Conservation (phyloP, 75 land plant species). For the Ceratopteris richardii region DNA sequence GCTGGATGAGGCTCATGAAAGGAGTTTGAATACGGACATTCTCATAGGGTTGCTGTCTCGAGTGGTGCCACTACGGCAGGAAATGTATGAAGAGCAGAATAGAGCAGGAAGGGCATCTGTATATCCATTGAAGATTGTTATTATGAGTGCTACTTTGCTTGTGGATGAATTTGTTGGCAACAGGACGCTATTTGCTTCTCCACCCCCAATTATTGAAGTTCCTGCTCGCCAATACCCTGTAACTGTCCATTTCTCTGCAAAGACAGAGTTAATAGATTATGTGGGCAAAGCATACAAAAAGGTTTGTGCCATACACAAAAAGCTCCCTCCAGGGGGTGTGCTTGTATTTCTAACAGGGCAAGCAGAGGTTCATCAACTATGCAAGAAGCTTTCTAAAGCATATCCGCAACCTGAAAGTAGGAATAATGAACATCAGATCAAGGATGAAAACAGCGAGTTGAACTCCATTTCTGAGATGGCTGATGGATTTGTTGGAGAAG, state of each 20-base stretch:
- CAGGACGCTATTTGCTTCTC: constrained; percentile 43
- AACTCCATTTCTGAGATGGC: constrained; percentile 3
- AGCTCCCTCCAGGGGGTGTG: constrained; percentile 91
- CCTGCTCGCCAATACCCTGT: constrained; percentile 90
- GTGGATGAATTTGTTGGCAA: constrained; percentile 85
- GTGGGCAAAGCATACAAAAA: constrained; percentile 82
- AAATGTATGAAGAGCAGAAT: constrained; percentile 42
- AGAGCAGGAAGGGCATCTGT: constrained; percentile 37
- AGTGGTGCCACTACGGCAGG: constrained; percentile 69
- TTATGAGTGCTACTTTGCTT: constrained; percentile 96
- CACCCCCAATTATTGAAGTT: constrained; percentile 86
- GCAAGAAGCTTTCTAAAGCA: constrained; percentile 56
- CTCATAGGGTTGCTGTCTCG: constrained; percentile 96
- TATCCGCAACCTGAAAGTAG: constrained; percentile 18
- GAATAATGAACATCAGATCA: constrained; percentile 7
- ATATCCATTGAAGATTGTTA: constrained; percentile 66
- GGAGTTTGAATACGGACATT: constrained; percentile 97
- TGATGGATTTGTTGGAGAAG: constrained; percentile 7
- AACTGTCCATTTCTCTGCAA: constrained; percentile 77
- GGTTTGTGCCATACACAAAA: constrained; percentile 82
- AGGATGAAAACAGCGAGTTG: constrained; percentile 3
- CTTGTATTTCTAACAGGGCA: constrained; percentile 97
- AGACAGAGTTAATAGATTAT: constrained; percentile 79
- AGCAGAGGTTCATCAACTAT: constrained; percentile 82
- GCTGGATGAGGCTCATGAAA: constrained; percentile 96